Conservation (phyloP, 768 basidiomycete genomes). For the Nidularia sp. region DNA sequence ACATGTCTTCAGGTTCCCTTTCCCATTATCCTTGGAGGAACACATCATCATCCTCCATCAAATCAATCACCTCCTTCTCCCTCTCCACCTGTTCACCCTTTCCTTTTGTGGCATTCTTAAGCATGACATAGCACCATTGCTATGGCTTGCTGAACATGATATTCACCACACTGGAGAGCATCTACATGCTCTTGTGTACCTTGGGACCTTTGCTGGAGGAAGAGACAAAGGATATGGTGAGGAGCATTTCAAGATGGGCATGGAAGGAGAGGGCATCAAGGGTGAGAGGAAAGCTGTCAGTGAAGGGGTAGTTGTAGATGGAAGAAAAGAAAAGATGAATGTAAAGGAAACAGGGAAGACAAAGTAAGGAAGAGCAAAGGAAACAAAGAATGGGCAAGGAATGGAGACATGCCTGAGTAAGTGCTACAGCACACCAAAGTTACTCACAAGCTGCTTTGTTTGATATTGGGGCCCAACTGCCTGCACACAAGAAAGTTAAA, state of each 20-base stretch:
- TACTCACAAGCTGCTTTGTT: slow-evolving; percentile 88
- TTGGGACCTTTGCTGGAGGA: slow-evolving; percentile 8
- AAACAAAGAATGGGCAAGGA: neutral
- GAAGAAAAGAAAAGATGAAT: too few relatives aligned
- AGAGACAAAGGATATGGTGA: too few relatives aligned
- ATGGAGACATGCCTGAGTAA: slow-evolving; percentile 62
- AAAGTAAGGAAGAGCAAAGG: too few relatives aligned
- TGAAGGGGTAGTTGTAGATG: too few relatives aligned
- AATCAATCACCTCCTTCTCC: slow-evolving; percentile 28
- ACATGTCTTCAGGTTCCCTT: slow-evolving; percentile 8
- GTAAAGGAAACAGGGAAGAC: too few relatives aligned
- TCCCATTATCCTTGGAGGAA: slow-evolving; percentile 27
- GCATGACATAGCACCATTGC: slow-evolving; percentile 68
- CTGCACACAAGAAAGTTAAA: slow-evolving; percentile 87
- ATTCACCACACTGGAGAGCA: slow-evolving; percentile 89
- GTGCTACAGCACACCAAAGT: slow-evolving; percentile 82
- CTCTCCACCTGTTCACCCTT: slow-evolving; percentile 16
- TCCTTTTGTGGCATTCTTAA: slow-evolving; percentile 12
- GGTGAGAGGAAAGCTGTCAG: slow-evolving; percentile 70
- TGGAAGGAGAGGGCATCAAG: slow-evolving; percentile 92
- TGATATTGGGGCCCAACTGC: slow-evolving; percentile 89
- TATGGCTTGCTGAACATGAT: slow-evolving; percentile 79
- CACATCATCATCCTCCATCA: slow-evolving; percentile 63
- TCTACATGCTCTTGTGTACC: slow-evolving; percentile 80
- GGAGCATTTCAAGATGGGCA: slow-evolving; percentile 66